Percentiles rank a stretch among this genome's conserved stretches.
Conservation (phyloP, 2,329 filamentous ascomycete genomes). For the Paecilomyces fulvus region DNA sequence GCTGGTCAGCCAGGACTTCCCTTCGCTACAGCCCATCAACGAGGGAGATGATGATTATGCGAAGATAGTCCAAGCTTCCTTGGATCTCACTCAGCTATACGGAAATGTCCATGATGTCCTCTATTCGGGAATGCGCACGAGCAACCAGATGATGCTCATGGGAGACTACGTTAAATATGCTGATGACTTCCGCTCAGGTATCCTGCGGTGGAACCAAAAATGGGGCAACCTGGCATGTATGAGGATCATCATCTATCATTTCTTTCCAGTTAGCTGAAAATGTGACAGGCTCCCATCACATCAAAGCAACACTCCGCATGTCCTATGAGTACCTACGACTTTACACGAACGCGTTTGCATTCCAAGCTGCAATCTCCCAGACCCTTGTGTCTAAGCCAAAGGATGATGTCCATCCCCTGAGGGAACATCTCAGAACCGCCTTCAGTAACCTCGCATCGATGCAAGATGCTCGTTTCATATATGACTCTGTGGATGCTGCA, state of each 20-base stretch:
- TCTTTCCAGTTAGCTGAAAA: slow-evolving; percentile 8
- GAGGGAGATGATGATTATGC: slow-evolving; percentile 59
- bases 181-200: slow-evolving; percentile 61
- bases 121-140: slow-evolving; percentile 62
- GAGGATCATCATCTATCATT: slow-evolving; percentile 10
- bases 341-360: slow-evolving; percentile 68
- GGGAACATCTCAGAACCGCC: slow-evolving; percentile 34
- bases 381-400: slow-evolving; percentile 35
- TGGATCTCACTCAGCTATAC: slow-evolving; percentile 64
- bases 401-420: slow-evolving; percentile 24
- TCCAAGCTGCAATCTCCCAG: slow-evolving; percentile 59
- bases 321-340: slow-evolving; percentile 65
- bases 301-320: slow-evolving; percentile 60
- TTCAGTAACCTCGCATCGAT: slow-evolving; percentile 51
- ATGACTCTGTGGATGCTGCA: slow-evolving; percentile 56
- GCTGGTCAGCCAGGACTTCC: slow-evolving; percentile 58
- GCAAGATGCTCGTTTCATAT: slow-evolving; percentile 58
- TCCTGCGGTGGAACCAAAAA: slow-evolving; percentile 61
- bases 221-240: slow-evolving; percentile 59
- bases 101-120: slow-evolving; percentile 66
- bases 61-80: slow-evolving; percentile 60
- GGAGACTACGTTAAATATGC: slow-evolving; percentile 69
- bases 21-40: slow-evolving; percentile 51
- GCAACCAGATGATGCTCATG: slow-evolving; percentile 60
- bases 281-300: slow-evolving; percentile 48